phyloP scores from a whole-genome alignment of 306 rosid genomes.

The Vigna nakashimae region DNA sequence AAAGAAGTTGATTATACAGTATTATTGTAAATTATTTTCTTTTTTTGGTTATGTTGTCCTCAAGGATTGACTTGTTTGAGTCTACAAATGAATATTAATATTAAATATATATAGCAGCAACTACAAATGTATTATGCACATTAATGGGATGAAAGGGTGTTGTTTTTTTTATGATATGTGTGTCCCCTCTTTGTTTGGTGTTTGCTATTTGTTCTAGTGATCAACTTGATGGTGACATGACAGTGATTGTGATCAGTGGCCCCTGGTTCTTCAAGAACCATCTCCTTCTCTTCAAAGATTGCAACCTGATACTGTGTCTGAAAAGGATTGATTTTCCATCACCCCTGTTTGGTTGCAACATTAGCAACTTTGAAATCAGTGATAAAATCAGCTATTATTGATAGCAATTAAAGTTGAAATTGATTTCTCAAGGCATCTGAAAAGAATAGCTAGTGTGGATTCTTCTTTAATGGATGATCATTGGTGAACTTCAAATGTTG shows the following conservation, averaged over 20 bases:
- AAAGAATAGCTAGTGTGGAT: not conserved
- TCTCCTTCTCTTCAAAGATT: conserved; percentile 9
- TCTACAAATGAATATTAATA: no score
- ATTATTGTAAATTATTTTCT: not conserved
- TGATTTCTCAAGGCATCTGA: not conserved
- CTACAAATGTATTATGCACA: not conserved
- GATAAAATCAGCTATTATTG: not conserved
- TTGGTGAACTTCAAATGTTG: not conserved
- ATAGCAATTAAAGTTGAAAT: not conserved
- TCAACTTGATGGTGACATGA: not conserved
- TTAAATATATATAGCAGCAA: not conserved
- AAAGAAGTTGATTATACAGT: not conserved
- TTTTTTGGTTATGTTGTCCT: not conserved
- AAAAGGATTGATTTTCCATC: conserved; percentile 19
- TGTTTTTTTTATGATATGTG: not conserved
- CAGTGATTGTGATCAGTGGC: not conserved
- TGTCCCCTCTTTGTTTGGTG: conserved; percentile 13
- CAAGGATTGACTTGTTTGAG: not conserved
- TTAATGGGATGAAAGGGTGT: conserved; percentile 26
- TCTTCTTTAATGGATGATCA: not conserved
- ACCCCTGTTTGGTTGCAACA: not conserved
- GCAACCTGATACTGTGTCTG: not conserved
- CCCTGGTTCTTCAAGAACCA: not conserved
- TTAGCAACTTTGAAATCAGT: not conserved
- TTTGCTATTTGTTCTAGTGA: conserved; percentile 7